A percentile compares a stretch with the other conserved stretches of the same genome.
Conservation (phyloP, 306 rosid genomes). For the Abrus pulchellus region DNA sequence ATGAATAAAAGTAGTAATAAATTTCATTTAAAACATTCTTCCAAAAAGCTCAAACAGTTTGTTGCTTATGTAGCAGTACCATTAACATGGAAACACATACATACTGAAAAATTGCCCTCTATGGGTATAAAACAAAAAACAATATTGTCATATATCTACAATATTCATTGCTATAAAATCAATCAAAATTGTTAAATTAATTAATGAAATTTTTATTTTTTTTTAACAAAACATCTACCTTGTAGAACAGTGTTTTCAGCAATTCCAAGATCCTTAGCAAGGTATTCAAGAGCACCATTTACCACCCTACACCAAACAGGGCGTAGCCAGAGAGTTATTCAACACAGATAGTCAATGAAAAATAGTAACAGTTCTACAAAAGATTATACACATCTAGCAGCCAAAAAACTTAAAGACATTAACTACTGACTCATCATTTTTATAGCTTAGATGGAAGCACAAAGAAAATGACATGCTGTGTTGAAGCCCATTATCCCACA, state of each 20-base stretch:
- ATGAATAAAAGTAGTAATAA: constrained; percentile 20
- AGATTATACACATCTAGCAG: constrained; percentile 15
- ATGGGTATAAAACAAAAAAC: background rate
- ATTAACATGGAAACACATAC: constrained; percentile 5
- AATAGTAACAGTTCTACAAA: constrained; percentile 24
- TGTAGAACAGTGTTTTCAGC: constrained; percentile 76
- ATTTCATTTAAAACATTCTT: constrained; percentile 19
- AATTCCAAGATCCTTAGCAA: constrained; percentile 91
- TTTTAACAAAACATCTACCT: constrained; percentile 55
- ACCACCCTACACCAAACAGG: constrained; percentile 79
- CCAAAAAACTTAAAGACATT: constrained; percentile 28
- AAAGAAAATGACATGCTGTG: constrained; percentile 26
- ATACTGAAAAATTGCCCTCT: constrained; percentile 13
- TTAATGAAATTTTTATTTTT: background rate
- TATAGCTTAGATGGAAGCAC: background rate
- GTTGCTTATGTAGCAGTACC: constrained; percentile 17
- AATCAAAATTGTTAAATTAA: constrained; percentile 2
- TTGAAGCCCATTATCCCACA: background rate
- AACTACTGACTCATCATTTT: constrained; percentile 3
- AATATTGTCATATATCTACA: background rate
- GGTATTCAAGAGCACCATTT: constrained; percentile 96
- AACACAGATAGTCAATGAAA: background rate
- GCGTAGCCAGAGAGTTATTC: constrained; percentile 33
- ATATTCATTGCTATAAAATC: constrained; percentile 9
- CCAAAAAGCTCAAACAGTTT: constrained; percentile 1